Conservation (phyloP, 2,329 filamentous ascomycete species). For the Septoria linicola region DNA sequence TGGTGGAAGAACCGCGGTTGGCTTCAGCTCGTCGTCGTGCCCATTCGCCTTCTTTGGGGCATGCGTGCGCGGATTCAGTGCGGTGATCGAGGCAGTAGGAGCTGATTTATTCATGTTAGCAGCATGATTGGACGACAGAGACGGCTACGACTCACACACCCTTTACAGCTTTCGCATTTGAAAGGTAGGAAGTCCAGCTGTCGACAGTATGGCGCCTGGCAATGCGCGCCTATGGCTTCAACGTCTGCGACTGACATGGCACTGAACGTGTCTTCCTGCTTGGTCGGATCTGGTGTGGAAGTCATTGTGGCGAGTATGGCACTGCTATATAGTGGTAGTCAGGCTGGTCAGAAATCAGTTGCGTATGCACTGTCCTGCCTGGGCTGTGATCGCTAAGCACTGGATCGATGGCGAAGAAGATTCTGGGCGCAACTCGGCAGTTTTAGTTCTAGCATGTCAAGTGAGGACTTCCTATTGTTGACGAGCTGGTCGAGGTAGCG, state of each 20-base stretch:
- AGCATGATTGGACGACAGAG: background rate
- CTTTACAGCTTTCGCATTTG: conserved; percentile 81
- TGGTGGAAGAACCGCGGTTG: conserved; percentile 29
- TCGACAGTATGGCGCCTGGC: conserved; percentile 86
- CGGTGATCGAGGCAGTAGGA: conserved; percentile 90
- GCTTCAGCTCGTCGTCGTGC: conserved; percentile 49
- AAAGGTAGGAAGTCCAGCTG: conserved; percentile 97
- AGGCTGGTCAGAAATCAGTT: background rate
- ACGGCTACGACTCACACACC: conserved; percentile 37
- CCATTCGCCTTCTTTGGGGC: conserved; percentile 61
- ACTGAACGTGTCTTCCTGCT: conserved; percentile 55
- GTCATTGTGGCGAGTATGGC: conserved; percentile 17
- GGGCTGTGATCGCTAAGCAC: conserved; percentile 14
- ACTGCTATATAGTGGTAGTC: background rate
- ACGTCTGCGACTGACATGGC: conserved; percentile 76
- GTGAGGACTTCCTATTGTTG: too few species aligned
- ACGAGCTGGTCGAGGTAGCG: too few species aligned
- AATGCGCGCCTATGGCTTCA: conserved; percentile 83
- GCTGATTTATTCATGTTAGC: conserved; percentile 12
- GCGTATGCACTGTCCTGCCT: conserved; percentile 16
- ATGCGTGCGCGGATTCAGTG: conserved; percentile 76
- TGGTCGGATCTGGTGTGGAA: conserved; percentile 14
- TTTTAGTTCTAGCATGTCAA: too few species aligned
- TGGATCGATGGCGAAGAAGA: conserved; percentile 23
- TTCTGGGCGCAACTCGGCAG: conserved; percentile 17